Evolutionary conservation across 2,329 filamentous ascomycete species (phyloP).

Genomic region (Aspergillus aculeatus): DNA sequence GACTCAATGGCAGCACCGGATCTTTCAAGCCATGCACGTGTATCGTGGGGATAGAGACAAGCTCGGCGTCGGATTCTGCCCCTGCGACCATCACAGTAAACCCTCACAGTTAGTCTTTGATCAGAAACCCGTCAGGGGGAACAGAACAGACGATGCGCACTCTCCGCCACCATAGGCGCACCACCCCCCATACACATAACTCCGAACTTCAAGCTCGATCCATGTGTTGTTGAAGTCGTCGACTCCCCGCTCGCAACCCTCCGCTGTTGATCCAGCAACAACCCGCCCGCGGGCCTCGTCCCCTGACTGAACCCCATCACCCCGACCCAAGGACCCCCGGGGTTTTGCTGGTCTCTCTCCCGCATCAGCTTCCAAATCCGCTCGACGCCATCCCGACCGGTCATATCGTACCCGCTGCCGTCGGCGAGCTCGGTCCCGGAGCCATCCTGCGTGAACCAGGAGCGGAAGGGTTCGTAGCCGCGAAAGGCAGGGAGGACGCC

Average conservation of each 20-base stretch:
- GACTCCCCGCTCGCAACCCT: conserved; percentile 5
- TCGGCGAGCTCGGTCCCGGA: conserved; percentile 11
- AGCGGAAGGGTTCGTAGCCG: conserved; percentile 17
- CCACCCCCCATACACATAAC: conserved; percentile 22
- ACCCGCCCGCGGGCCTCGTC: conserved; percentile 17
- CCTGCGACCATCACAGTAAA: background rate
- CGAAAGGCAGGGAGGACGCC: conserved; percentile 23
- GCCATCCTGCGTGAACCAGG: conserved; percentile 20
- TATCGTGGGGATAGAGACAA: conserved; percentile 18
- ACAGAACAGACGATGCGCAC: conserved; percentile 14
- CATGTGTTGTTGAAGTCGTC: background rate
- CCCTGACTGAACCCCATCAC: conserved; percentile 27
- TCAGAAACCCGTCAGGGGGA: background rate
- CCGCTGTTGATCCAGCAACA: conserved; percentile 23
- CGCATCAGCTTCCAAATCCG: conserved; percentile 20
- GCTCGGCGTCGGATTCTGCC: background rate
- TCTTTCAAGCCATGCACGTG: conserved; percentile 25
- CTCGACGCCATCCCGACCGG: conserved; percentile 19
- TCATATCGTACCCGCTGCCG: conserved; percentile 21
- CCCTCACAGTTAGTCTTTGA: too few relatives aligned
- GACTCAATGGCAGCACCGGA: conserved; percentile 16
- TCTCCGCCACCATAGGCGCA: conserved; percentile 22
- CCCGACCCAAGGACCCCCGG: conserved; percentile 18
- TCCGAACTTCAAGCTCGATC: conserved; percentile 16
- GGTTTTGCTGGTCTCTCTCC: background rate